Base-by-base conservation (phyloP, 345 rosid genomes). In the Citrus mangshanensis region DNA sequence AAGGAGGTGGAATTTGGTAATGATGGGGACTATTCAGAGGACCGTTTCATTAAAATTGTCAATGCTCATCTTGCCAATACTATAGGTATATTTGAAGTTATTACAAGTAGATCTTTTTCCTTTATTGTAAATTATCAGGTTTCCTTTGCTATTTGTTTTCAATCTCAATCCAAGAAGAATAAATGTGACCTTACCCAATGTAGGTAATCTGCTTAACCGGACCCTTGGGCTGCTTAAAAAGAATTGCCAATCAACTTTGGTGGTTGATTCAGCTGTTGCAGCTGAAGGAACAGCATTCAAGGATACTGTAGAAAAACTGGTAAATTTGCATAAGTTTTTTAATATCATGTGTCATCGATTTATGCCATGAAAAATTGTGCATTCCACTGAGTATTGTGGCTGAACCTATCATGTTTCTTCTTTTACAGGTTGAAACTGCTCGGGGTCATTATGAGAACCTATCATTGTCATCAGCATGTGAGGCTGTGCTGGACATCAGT, bases 41-140 rank as follows among this genome's bases (percentile, higher is more conserved):
- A 91, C 4, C 97, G 94, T 34, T 93, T 95, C 73, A 83, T 92
- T 63, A 89, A 90, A 49, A 92, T 86, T 27, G 93, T 93, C 82
- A 95, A 95, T 84, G 98, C 98, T 42, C 98, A 95, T 89, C 98
- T 95, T 56, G 98, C 98, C 84, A 95, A 95, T 80, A 95, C 95
- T 1, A 88, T 95, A 70, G 98, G 98, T 95, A 89, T 55, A 32
- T 78, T 68, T 61, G 75, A 46, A 68, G 51, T 21, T 67, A 32
- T 19, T 54, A 42, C 54, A 1, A 35, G 35, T 71, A 22, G 22
- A 40, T 34, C 37, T 69, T 79, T 68, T 56, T 46, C 34, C 22
- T 7, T 18, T 38, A n/a, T 12, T 10, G 68, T 69, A 14, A 40
- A 65, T 62, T 56, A 27, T 14, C 54, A 54, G 27, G 42, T 35